phyloP scores from a whole-genome alignment of 73 alveolate genomes.

The Stentor coeruleus region DNA sequence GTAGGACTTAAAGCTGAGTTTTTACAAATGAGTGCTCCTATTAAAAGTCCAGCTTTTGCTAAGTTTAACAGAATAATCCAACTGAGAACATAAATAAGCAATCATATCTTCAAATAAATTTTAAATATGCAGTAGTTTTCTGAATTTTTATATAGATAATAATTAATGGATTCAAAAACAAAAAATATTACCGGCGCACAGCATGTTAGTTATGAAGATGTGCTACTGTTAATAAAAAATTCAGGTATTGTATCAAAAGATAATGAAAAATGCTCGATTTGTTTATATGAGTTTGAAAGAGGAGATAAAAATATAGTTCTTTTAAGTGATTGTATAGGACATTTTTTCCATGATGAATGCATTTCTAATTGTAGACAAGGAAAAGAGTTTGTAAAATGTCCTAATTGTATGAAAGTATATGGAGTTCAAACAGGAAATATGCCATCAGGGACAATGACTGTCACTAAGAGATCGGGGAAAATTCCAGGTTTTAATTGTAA shows the following conservation, averaged over 20 bases:
- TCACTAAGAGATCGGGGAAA: constrained; percentile 59
- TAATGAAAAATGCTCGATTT: constrained; percentile 12
- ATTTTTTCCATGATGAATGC: constrained; percentile 33
- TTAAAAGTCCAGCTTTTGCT: not conserved
- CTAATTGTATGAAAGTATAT: constrained; percentile 53
- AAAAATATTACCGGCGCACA: too few species aligned
- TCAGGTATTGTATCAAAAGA: too few species aligned
- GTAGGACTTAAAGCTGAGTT: constrained; percentile 4
- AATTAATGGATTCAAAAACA: too few species aligned
- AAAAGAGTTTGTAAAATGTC: constrained; percentile 40
- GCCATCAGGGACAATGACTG: constrained; percentile 56
- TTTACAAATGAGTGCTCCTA: constrained; percentile 23
- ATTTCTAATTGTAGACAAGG: constrained; percentile 6
- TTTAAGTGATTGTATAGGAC: constrained; percentile 31
- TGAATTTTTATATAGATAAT: too few species aligned
- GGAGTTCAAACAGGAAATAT: constrained; percentile 57
- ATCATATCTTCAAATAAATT: too few species aligned
- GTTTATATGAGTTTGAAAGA: not conserved
- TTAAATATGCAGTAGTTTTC: too few species aligned
- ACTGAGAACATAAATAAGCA: not conserved
- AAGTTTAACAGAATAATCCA: constrained; percentile 17
- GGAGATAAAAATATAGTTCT: constrained; percentile 19
- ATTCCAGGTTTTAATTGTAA: constrained; percentile 48
- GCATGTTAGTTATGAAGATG: too few species aligned
- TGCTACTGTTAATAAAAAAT: too few species aligned